Conservation (phyloP, 2,329 filamentous ascomycete species). For the Trichoderma endophyticum region DNA sequence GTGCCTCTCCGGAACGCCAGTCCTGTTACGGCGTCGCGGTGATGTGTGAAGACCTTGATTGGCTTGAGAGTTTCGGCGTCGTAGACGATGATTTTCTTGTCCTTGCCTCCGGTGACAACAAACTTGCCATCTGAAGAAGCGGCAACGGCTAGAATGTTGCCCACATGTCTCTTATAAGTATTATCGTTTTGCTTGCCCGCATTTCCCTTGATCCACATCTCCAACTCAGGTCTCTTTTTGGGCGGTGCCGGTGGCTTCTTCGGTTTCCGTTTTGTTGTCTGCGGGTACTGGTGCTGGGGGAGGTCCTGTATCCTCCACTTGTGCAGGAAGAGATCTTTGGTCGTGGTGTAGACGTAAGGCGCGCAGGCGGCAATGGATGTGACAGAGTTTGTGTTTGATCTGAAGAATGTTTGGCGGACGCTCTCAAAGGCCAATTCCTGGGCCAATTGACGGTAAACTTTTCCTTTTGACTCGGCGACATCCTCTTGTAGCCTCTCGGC, state of each 20-base stretch:
- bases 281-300: conserved; percentile 57
- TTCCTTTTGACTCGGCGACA: conserved; percentile 86
- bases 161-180: conserved; percentile 73
- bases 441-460: conserved; percentile 78
- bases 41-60: conserved; percentile 82
- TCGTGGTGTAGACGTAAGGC: conserved; percentile 83
- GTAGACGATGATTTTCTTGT: conserved; percentile 84
- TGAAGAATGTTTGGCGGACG: conserved; percentile 69
- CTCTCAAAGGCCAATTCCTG: conserved; percentile 66
- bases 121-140: conserved; percentile 87
- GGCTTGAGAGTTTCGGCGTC: conserved; percentile 75
- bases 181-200: conserved; percentile 58
- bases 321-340: conserved; percentile 77
- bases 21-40: conserved; percentile 81
- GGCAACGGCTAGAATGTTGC: conserved; percentile 76
- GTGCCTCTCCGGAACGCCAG: conserved; percentile 82
- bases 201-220: conserved; percentile 62
- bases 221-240: conserved; percentile 59
- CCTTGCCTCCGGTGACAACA: conserved; percentile 83
- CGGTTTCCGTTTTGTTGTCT: conserved; percentile 56
- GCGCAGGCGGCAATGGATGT: conserved; percentile 77
- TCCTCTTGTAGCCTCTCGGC: conserved; percentile 89
- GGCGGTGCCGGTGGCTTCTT: conserved; percentile 58
- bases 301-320: conserved; percentile 84
- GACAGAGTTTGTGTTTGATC: conserved; percentile 71